Base-by-base conservation (phyloP, 257 asterid genomes). In the Jaltomata sinuosa region DNA sequence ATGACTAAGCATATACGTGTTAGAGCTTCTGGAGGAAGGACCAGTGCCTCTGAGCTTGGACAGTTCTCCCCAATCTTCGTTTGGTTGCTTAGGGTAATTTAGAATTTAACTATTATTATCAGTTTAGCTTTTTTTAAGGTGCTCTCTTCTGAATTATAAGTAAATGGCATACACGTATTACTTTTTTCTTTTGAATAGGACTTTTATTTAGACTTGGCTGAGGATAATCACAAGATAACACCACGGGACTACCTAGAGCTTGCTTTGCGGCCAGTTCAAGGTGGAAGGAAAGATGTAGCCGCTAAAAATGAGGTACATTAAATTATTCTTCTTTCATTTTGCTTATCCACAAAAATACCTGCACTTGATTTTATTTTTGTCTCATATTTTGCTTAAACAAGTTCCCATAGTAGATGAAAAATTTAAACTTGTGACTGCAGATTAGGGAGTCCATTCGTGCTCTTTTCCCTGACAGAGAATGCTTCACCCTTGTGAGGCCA, bases 181-280 rank as follows among this genome's bases (percentile, higher is more conserved):
- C 34, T 47, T 22, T 64, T 50, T 83, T 80, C 80, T 36, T 71
- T 62, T 61, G 25, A 84, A 92, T 89, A 97, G 99, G 99, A 97
- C 78, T 97, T 97, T 90, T 97, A 94, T 87, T 90, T 97, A 84
- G 98, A 97, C 79, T 90, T 97, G 90, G 91, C 45, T 83, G 99
- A 95, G 92, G 99, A 94, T 83, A 92, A 94, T 79, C 89, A 90
- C 87, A 95, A 88, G 90, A 97, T 97, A 81, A 94, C 99, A 38
- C 99, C 99, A 19, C 98, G 99, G 80, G 99, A 97, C 91, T 97
- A 97, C 93, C 92, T 97, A n/a, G 99, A 97, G 92, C 89, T 92
- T 77, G 99, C 99, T 74, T 69, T 97, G 84, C 91, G 93, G 78
- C 92, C 99, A 31, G 97, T 91, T 86, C 92, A 95, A 85, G 97